Evolutionary conservation across 2,329 filamentous ascomycete genomes (phyloP).

Genomic region (Truncatella angustata): DNA sequence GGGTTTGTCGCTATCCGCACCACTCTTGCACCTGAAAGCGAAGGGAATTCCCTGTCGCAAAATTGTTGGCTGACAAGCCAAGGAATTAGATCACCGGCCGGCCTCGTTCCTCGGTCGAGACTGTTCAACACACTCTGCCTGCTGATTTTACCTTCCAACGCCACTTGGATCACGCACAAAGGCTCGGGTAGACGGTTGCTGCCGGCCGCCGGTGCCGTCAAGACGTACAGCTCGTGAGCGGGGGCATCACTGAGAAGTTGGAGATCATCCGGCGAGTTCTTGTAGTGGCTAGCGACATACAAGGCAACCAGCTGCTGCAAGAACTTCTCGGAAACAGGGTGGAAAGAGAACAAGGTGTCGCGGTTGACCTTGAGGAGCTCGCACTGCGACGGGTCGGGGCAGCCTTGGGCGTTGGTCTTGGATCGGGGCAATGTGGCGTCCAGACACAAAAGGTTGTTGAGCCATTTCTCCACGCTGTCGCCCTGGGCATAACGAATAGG

Average conservation of each 20-base stretch:
- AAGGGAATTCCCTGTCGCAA: conserved; percentile 94
- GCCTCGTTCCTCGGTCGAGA: conserved; percentile 82
- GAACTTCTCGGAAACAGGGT: conserved; percentile 95
- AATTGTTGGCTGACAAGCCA: conserved; percentile 98
- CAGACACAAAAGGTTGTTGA: conserved; percentile 89
- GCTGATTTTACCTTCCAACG: conserved; percentile 93
- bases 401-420: conserved; percentile 70
- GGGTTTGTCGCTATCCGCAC: conserved; percentile 96
- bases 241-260: conserved; percentile 92
- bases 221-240: conserved; percentile 91
- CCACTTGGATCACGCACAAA: conserved; percentile 90
- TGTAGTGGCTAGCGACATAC: conserved; percentile 91
- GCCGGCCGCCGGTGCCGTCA: conserved; percentile 82
- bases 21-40: conserved; percentile 84
- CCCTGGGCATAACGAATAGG: conserved; percentile 93
- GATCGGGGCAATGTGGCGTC: conserved; percentile 86
- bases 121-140: conserved; percentile 87
- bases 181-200: conserved; percentile 83
- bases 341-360: conserved; percentile 96
- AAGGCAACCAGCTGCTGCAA: conserved; percentile 97
- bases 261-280: conserved; percentile 61
- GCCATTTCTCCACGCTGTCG: conserved; percentile 91
- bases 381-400: conserved; percentile 86
- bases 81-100: conserved; percentile 83
- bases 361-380: conserved; percentile 93